A percentile compares a stretch with the other conserved stretches of the same genome.
phyloP scores from a whole-genome alignment of 768 basidiomycete species.

The Lactifluus volemus region DNA sequence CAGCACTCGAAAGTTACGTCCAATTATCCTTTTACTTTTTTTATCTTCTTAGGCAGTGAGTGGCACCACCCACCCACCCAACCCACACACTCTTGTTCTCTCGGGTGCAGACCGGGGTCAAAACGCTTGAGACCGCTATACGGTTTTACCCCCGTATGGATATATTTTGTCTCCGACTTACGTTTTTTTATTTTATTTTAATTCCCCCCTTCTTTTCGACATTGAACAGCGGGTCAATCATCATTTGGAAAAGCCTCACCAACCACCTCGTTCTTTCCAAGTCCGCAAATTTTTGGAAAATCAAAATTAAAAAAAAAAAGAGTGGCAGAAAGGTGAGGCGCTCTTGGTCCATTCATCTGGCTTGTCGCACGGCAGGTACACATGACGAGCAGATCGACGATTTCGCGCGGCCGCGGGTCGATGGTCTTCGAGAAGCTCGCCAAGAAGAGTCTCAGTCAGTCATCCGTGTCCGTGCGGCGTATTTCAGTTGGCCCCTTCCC shows the following conservation, averaged over 20 bases:
- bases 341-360: not conserved
- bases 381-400: not conserved
- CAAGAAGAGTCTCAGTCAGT: not conserved
- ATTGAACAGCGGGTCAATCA: not conserved
- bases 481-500: not conserved
- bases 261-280: not conserved
- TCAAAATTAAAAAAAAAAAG: too few species aligned
- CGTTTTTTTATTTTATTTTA: too few species aligned
- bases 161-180: slow-evolving; percentile 13
- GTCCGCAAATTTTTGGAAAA: not conserved
- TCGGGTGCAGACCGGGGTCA: not conserved
- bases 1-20: not conserved
- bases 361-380: not conserved
- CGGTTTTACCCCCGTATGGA: slow-evolving; percentile 8
- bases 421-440: not conserved
- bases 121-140: not conserved
- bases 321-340: not conserved
- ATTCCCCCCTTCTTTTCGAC: not conserved
- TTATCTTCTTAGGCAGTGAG: not conserved
- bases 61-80: not conserved
- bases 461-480: not conserved
- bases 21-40: not conserved
- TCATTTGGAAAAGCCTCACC: not conserved
- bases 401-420: slow-evolving; percentile 6
- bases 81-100: not conserved